These are phyloP conservation scores for Avena sativa DNA, from an alignment of 176 grass and related monocot species.

Conservation along the genomic window DNA sequence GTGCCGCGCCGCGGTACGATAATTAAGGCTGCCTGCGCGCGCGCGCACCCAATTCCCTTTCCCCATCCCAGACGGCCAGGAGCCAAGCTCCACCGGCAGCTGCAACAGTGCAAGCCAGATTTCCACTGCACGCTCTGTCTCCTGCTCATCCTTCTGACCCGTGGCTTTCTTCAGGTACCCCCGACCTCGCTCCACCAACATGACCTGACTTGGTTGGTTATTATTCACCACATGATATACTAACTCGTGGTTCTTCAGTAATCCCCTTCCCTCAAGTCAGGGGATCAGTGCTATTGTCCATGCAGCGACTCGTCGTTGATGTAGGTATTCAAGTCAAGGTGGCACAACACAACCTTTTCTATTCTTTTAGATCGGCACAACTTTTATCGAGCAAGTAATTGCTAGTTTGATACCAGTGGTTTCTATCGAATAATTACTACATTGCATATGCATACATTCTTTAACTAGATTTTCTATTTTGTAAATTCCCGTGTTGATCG, in stretches of 20 bases:
- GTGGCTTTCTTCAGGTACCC: conserved; percentile 50
- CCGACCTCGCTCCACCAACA: background rate
- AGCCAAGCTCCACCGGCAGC: conserved; percentile 9
- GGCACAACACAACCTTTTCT: too few relatives aligned
- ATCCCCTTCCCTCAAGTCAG: background rate
- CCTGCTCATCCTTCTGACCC: conserved; percentile 33
- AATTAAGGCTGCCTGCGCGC: background rate
- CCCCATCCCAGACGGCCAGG: conserved; percentile 10
- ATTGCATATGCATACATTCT: too few relatives aligned
- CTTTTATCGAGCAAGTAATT: too few relatives aligned
- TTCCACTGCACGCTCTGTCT: conserved; percentile 47
- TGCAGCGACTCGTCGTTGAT: too few relatives aligned
- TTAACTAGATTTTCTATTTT: background rate
- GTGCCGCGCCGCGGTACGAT: conserved; percentile 15
- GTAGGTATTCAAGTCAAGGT: too few relatives aligned
- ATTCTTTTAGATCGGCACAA: too few relatives aligned
- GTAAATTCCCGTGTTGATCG: too few relatives aligned
- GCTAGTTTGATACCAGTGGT: too few relatives aligned
- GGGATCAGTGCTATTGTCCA: too few relatives aligned
- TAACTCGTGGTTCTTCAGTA: background rate
- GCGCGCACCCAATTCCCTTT: conserved; percentile 31
- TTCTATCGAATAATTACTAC: too few relatives aligned
- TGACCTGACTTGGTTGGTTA: background rate
- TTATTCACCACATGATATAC: background rate
- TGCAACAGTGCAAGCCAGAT: conserved; percentile 45